Evolutionary conservation across 1,284 basidiomycete genomes (phyloP).

Genomic region (Leccinum subfulvum): DNA sequence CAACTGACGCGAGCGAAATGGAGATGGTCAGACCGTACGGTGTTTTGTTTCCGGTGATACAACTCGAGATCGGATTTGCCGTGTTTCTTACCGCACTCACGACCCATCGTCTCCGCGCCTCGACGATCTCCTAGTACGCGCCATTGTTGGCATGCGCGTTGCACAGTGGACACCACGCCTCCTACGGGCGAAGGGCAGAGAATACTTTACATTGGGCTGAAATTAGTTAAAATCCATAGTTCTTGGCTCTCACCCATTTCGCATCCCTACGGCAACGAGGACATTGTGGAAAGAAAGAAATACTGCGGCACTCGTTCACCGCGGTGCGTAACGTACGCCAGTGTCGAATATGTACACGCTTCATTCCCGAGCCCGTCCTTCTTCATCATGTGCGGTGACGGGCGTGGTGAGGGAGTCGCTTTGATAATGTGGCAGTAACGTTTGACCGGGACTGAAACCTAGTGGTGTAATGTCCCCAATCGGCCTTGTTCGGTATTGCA

Average conservation of each 20-base stretch:
- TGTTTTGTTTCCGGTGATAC: constrained; percentile 85
- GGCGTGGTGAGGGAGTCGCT: neutral
- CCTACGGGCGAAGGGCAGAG: neutral
- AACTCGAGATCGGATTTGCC: constrained; percentile 59
- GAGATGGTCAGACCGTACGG: constrained; percentile 42
- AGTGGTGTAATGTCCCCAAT: constrained; percentile 5
- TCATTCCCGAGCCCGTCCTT: constrained; percentile 16
- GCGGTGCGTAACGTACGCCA: neutral
- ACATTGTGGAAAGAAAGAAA: neutral
- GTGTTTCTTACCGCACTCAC: constrained; percentile 33
- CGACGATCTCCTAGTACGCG: constrained; percentile 9
- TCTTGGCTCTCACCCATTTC: neutral
- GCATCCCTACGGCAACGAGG: neutral
- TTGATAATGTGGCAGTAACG: neutral
- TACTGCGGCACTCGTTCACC: neutral
- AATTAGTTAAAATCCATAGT: constrained; percentile 1
- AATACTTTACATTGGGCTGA: constrained; percentile 4
- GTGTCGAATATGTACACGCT: constrained; percentile 2
- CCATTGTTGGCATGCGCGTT: constrained; percentile 2
- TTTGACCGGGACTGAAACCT: neutral
- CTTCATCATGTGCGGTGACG: neutral
- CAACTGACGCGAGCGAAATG: constrained; percentile 5
- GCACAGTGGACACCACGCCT: neutral
- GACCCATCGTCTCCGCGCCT: constrained; percentile 6
- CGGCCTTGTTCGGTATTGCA: neutral